Conservation (phyloP, 345 rosid genomes). For the Melastoma malabathricum region DNA sequence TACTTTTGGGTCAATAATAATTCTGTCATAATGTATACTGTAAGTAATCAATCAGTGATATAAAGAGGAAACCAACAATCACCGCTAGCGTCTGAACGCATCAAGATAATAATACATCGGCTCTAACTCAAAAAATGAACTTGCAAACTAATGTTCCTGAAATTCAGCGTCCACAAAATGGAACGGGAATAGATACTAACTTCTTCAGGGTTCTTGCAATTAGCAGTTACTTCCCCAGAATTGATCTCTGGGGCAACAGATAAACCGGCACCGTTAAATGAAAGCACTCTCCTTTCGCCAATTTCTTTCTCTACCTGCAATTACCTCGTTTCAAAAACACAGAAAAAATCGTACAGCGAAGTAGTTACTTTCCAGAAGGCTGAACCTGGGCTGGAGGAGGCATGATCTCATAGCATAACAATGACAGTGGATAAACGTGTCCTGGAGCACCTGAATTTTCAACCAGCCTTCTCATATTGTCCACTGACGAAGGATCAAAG, state of each 20-base stretch:
- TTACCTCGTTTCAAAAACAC: slow-evolving; percentile 8
- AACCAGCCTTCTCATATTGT: slow-evolving; percentile 82
- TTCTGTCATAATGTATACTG: too few relatives aligned
- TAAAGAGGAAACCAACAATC: too few relatives aligned
- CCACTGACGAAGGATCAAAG: slow-evolving; percentile 82
- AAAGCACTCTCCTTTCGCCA: slow-evolving; percentile 68
- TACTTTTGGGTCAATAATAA: too few relatives aligned
- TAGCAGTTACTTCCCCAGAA: slow-evolving; percentile 38
- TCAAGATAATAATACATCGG: too few relatives aligned
- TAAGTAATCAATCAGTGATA: too few relatives aligned
- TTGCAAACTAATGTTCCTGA: too few relatives aligned
- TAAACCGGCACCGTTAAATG: slow-evolving; percentile 62
- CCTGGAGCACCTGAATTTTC: slow-evolving; percentile 76
- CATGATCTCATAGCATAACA: slow-evolving; percentile 81
- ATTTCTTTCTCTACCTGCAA: slow-evolving; percentile 86
- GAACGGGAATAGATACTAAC: slow-evolving; percentile 15
- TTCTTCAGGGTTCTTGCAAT: slow-evolving; percentile 53
- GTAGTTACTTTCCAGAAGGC: slow-evolving; percentile 3
- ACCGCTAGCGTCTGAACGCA: too few relatives aligned
- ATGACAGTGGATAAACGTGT: slow-evolving; percentile 67
- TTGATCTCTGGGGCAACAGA: slow-evolving; percentile 54
- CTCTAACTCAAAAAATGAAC: too few relatives aligned
- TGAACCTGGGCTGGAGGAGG: slow-evolving; percentile 80
- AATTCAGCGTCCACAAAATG: too few relatives aligned
- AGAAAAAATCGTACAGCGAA: slow-evolving; percentile 1